These are phyloP conservation scores for Aspergillus spinulosporus DNA, from an alignment of 2,329 filamentous ascomycete genomes.

Conservation along the genomic window DNA sequence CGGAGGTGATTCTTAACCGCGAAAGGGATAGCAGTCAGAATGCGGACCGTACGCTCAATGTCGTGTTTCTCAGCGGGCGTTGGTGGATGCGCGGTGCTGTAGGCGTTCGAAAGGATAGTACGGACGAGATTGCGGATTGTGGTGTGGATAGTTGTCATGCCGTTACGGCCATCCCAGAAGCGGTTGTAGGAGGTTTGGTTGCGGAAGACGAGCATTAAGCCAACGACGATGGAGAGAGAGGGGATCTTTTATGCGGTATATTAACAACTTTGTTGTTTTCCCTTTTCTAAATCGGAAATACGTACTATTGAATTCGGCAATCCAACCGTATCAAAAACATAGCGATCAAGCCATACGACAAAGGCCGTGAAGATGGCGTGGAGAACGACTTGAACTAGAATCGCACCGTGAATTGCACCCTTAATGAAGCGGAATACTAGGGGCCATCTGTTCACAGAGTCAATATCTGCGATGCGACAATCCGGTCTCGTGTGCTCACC, in stretches of 20 bases:
- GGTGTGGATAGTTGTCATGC: constrained; percentile 59
- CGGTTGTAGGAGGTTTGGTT: constrained; percentile 65
- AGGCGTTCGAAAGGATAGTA: constrained; percentile 54
- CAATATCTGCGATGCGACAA: no score
- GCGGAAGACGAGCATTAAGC: constrained; percentile 67
- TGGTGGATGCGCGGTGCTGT: constrained; percentile 35
- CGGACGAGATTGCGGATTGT: constrained; percentile 60
- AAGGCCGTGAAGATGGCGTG: constrained; percentile 61
- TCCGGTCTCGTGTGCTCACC: constrained; percentile 18
- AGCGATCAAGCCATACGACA: constrained; percentile 59
- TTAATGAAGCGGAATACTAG: constrained; percentile 65
- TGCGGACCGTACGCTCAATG: constrained; percentile 58
- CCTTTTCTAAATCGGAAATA: background rate
- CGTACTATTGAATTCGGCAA: constrained; percentile 60
- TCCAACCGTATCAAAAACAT: constrained; percentile 52
- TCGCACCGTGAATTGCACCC: constrained; percentile 61
- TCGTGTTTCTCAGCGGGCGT: constrained; percentile 52
- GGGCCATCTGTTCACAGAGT: constrained; percentile 52
- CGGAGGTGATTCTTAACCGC: constrained; percentile 65
- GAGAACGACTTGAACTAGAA: constrained; percentile 57
- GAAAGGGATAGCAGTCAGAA: constrained; percentile 62
- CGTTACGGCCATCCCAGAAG: constrained; percentile 63
- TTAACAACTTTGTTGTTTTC: background rate
- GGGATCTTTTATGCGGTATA: constrained; percentile 49
- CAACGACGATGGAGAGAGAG: constrained; percentile 64